Evolutionary conservation across 169 alveolate species (phyloP), one percentile per base, ranked within the genome.

Genomic region (Cryptosporidium canis): DNA sequence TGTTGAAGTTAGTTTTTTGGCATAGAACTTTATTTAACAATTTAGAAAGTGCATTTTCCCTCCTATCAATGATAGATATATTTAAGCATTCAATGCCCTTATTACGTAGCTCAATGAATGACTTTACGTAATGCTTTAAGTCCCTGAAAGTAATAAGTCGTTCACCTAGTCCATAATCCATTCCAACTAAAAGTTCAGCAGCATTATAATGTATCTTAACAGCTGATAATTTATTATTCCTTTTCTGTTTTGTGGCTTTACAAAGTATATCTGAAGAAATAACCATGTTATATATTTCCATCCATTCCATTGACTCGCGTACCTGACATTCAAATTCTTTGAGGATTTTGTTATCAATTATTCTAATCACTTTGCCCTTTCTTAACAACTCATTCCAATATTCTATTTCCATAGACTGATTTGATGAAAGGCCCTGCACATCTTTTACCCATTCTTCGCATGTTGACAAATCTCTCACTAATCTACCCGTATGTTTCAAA

Each of bases 361-460:
- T 77, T 39, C 61, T 77, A 56, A 77, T 41, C 3, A 33, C 18
- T 61, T 39, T 77, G 2, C 87, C 87, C 58, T 27, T 77, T 58
- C 58, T 27, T n/a, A 77, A 43, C 55, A 77, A 39, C 16, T 27
- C 39, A 6, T 77, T 58, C 87, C 87, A 77, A 39, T 77, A n/a
- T 3, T 77, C 72, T 14, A 77, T 18, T 21, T 21, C 44, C 63
- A 43, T 66, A 0, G 63, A 37, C 33, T n/a, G 27, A 18, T 16
- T 27, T 41, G 63, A 35, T 3, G 33, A 33, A 29, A 29, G 44
- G 8, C 41, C 61, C 7, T 39, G 35, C 1, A 66, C 61, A 41
- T 18, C 37, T 66, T 41, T 11, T 39, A 66, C 41, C 70, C 70
- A 63, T 9, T 29, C 21, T 35, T 70, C 44, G 31, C 87, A 58